A percentile compares a stretch with the other conserved stretches of the same genome.
Conservation (phyloP, 371 early-diverging fungal genomes). For the Mortierella polycephala region DNA sequence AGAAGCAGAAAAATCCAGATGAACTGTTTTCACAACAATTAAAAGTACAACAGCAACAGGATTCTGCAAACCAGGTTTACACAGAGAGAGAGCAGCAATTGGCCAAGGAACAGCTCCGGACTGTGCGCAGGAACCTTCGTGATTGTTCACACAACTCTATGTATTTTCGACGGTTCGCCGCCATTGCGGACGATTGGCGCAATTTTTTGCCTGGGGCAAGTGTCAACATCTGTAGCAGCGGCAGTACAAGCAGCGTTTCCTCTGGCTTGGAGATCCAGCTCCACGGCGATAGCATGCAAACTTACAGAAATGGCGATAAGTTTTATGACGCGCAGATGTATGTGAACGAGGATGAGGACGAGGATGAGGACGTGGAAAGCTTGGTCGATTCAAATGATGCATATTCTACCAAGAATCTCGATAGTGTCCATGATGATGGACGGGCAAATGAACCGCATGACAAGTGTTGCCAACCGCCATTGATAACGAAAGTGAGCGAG, state of each 20-base stretch:
- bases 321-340: no score
- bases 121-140: conserved; percentile 29
- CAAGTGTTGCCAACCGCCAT: no score
- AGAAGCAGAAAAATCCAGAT: background rate
- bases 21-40: no score
- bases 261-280: background rate
- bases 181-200: conserved; percentile 39
- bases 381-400: no score
- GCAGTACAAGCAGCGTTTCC: background rate
- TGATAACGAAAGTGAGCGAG: no score
- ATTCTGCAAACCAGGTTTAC: background rate
- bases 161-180: conserved; percentile 31
- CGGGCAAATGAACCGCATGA: no score
- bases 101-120: conserved; percentile 32
- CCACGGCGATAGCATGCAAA: background rate
- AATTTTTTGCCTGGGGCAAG: conserved; percentile 28
- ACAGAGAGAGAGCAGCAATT: conserved; percentile 15
- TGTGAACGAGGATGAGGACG: no score
- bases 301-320: background rate
- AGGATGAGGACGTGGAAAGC: no score
- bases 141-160: conserved; percentile 20
- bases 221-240: background rate
- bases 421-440: no score
- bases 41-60: background rate
- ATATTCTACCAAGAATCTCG: no score